Evolutionary conservation across 768 basidiomycete genomes (phyloP).

Genomic region (Tricholoma sp.): DNA sequence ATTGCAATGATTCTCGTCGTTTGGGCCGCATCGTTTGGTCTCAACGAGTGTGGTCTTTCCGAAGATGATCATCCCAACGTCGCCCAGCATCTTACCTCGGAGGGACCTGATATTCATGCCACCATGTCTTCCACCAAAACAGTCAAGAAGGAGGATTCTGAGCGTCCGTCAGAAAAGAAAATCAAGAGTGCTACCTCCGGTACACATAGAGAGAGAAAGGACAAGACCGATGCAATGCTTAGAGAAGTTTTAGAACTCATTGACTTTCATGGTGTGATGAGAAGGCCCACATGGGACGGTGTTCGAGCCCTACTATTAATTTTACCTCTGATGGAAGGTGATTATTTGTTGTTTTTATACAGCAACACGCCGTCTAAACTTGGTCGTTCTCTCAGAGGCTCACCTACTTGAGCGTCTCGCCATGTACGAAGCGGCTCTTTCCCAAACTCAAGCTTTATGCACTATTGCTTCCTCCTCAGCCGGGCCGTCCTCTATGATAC

Average conservation of each 20-base stretch:
- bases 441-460: constrained; percentile 78
- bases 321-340: constrained; percentile 83
- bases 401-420: constrained; percentile 44
- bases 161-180: constrained; percentile 7
- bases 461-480: constrained; percentile 39
- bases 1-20: constrained; percentile 77
- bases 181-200: constrained; percentile 26
- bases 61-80: constrained; percentile 21
- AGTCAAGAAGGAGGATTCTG: constrained; percentile 3
- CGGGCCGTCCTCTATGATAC: constrained; percentile 16
- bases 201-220: constrained; percentile 39
- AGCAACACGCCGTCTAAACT: constrained; percentile 8
- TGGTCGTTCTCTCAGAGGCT: constrained; percentile 28
- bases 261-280: constrained; percentile 72
- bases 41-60: constrained; percentile 72
- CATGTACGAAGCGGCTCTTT: constrained; percentile 78
- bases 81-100: constrained; percentile 7
- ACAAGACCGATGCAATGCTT: constrained; percentile 62
- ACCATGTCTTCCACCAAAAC: constrained; percentile 1
- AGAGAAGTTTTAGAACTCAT: constrained; percentile 75
- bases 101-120: constrained; percentile 15
- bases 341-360: neutral
- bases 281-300: constrained; percentile 85
- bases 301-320: constrained; percentile 74
- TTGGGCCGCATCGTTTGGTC: constrained; percentile 88